phyloP scores from a whole-genome alignment of 2,329 filamentous ascomycete species.

The Colletotrichum sojae region DNA sequence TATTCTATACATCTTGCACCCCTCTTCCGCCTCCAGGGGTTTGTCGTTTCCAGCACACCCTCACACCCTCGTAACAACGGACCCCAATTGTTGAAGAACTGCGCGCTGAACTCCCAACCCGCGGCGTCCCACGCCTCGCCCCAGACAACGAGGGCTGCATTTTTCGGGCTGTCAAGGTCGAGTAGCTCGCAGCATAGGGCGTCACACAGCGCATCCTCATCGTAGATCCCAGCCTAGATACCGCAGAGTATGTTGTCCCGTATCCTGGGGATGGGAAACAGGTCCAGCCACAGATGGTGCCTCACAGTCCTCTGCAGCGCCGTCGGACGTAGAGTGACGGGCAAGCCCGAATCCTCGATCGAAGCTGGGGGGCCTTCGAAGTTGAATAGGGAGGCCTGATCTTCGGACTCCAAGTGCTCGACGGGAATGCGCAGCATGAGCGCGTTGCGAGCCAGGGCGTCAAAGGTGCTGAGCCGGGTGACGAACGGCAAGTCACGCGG shows the following conservation, averaged over 20 bases:
- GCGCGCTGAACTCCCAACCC: slow-evolving; percentile 62
- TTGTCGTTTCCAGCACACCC: neutral
- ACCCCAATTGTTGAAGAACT: slow-evolving; percentile 1
- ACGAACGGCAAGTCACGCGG: slow-evolving; percentile 7
- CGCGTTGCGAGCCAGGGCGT: slow-evolving; percentile 12
- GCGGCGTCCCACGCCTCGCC: slow-evolving; percentile 58
- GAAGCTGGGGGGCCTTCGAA: neutral
- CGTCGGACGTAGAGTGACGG: slow-evolving; percentile 45
- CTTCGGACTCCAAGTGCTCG: neutral
- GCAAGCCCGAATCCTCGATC: neutral
- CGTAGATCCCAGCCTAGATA: neutral
- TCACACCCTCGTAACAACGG: neutral
- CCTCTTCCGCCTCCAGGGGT: slow-evolving; percentile 1
- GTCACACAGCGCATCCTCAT: slow-evolving; percentile 18
- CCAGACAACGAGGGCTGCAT: slow-evolving; percentile 50
- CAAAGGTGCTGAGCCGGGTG: slow-evolving; percentile 14
- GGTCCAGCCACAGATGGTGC: slow-evolving; percentile 52
- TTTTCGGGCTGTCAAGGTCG: neutral
- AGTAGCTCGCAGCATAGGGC: slow-evolving; percentile 13
- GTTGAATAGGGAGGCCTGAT: neutral
- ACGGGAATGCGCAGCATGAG: neutral
- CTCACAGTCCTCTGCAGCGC: slow-evolving; percentile 44
- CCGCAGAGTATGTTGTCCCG: slow-evolving; percentile 46
- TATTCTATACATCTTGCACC: neutral
- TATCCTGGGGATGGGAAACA: slow-evolving; percentile 48